Conservation (phyloP, 306 rosid species). For the Pachyrhizus erosus region DNA sequence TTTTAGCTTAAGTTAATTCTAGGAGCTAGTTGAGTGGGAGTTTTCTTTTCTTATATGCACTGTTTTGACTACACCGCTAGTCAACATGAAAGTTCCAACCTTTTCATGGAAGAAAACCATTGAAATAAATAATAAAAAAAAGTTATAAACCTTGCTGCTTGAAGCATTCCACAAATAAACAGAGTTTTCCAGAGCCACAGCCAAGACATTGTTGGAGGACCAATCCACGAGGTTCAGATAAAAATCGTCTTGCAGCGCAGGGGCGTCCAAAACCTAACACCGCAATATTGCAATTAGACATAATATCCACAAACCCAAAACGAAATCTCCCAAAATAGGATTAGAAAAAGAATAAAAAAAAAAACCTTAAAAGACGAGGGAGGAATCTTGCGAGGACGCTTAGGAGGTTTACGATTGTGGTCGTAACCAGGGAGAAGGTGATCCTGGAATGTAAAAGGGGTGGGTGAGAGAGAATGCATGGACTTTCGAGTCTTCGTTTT, state of each 20-base stretch:
- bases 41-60: too few relatives aligned
- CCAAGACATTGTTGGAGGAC: constrained; percentile 83
- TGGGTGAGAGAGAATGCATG: constrained; percentile 70
- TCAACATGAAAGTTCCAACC: too few relatives aligned
- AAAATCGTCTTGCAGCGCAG: constrained; percentile 91
- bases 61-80: too few relatives aligned
- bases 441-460: constrained; percentile 62
- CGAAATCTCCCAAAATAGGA: not conserved
- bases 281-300: not conserved
- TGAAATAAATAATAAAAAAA: not conserved
- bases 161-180: constrained; percentile 94
- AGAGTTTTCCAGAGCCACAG: constrained; percentile 84
- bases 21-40: too few relatives aligned
- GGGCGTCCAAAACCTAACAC: constrained; percentile 84
- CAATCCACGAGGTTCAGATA: constrained; percentile 91
- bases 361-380: constrained; percentile 79
- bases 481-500: constrained; percentile 79
- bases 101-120: not conserved
- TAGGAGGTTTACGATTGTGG: constrained; percentile 56
- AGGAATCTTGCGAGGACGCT: constrained; percentile 76
- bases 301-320: not conserved
- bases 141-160: constrained; percentile 70
- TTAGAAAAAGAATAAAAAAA: not conserved
- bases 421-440: constrained; percentile 51
- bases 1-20: too few relatives aligned